Evolutionary conservation across 352 stramenopile species (phyloP), one percentile per base, ranked within the genome.

Genomic region (Elongisporangium anandrum): DNA sequence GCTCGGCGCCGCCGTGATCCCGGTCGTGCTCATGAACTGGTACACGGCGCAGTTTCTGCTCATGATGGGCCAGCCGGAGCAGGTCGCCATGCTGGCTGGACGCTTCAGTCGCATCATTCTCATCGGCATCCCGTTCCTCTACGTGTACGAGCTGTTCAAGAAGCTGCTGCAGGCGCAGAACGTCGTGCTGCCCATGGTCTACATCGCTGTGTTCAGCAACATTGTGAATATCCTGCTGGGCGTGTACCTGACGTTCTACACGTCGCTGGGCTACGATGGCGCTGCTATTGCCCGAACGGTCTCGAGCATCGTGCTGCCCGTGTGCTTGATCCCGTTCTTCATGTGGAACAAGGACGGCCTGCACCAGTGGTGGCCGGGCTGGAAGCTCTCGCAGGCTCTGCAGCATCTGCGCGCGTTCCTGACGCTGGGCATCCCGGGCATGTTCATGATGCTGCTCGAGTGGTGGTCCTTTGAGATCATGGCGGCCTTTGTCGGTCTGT

Each of bases 81-180:
- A 83, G 54, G 87, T 97, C n/a, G 70, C 88, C 12, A 22, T 60
- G n/a, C 67, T 90, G 59, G 84, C 90, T 0, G 86, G 84, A 7
- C 63, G 79, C n/a, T 96, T 95, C 67, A 86, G 72, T 22, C 73
- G 68, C 12, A 72, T 87, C 38, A 63, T 87, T 15, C 41, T 97
- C 2, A 64, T 79, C 12, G 85, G 88, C 4, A 71, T 95, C n/a
- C 89, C 89, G 26, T 92, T 88, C 54, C 60, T 95, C 29, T 97
- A 84, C 55, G 62, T 83, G 0, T 97, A 96, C 63, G 87, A 97
- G 70, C 63, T 96, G 51, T 57, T 96, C 52, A 81, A 88, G 58
- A 96, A 96, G 62, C 58, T 96, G 2, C 77, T 89, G 22, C 85
- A 96, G 67, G 83, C 89, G 23, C 79, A 94, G 64, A 95, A 95